A percentile compares a stretch with the other conserved stretches of the same genome.
Conservation (phyloP, 768 basidiomycete species). For the Pisolithus orientalis region DNA sequence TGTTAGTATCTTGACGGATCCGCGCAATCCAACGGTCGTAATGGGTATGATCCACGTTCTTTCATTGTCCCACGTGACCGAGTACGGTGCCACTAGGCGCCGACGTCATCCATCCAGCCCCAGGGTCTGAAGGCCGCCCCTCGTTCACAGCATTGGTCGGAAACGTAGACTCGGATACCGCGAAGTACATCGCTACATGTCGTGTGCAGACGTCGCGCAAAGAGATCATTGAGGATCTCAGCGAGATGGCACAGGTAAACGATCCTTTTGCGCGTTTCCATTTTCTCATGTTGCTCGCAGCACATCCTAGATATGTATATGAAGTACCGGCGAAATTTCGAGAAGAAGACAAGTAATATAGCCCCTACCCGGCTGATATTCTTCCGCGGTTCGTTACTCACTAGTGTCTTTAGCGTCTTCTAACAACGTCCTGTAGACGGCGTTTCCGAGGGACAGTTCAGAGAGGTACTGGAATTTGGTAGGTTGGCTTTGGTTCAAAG, state of each 20-base stretch:
- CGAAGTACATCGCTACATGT: conserved; percentile 62
- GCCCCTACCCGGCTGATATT: conserved; percentile 70
- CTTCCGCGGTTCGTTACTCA: conserved; percentile 51
- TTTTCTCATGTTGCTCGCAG: conserved; percentile 27
- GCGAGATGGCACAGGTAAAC: conserved; percentile 54
- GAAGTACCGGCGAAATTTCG: conserved; percentile 46
- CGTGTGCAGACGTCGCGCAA: conserved; percentile 61
- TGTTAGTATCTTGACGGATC: conserved; percentile 60
- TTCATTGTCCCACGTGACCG: background rate
- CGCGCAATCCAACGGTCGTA: conserved; percentile 68
- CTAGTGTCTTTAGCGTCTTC: background rate
- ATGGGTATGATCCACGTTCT: conserved; percentile 46
- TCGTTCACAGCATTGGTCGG: conserved; percentile 79
- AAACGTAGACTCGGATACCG: conserved; percentile 69
- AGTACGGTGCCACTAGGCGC: conserved; percentile 43
- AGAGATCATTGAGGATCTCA: conserved; percentile 73
- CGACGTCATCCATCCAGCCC: conserved; percentile 79
- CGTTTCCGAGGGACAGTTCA: conserved; percentile 52
- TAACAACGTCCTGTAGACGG: conserved; percentile 31
- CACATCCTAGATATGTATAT: conserved; percentile 52
- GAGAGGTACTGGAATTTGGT: conserved; percentile 48
- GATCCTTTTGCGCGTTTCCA: background rate
- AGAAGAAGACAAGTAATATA: conserved; percentile 38
- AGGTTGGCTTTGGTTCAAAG: conserved; percentile 6
- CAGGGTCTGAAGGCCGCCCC: conserved; percentile 71